Evolutionary conservation across 108 stramenopile species (phyloP).

Genomic region (Parmales sp.): DNA sequence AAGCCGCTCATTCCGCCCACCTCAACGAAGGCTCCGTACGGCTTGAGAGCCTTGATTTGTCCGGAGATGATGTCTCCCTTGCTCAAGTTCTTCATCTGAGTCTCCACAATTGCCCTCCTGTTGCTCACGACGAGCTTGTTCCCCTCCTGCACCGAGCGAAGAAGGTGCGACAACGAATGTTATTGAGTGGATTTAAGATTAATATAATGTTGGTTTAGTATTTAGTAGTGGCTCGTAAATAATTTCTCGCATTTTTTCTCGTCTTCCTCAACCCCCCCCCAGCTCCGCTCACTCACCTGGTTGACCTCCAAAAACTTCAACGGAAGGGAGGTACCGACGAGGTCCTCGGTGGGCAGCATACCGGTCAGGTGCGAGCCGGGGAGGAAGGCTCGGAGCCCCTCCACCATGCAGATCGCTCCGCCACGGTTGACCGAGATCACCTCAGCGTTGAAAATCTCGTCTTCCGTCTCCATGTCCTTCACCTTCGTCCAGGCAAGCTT

Average conservation of each 20-base stretch:
- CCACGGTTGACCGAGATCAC: slow-evolving; percentile 85
- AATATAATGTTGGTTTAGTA: no score
- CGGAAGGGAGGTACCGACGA: slow-evolving; percentile 67
- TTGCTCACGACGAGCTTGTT: slow-evolving; percentile 91
- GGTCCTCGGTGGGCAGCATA: slow-evolving; percentile 69
- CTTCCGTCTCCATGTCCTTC: slow-evolving; percentile 46
- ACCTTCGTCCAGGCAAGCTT: slow-evolving; percentile 81
- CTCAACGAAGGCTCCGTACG: slow-evolving; percentile 95
- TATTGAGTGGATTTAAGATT: no score
- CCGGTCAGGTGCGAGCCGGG: slow-evolving; percentile 88
- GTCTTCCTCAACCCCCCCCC: no score
- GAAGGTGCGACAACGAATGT: not conserved
- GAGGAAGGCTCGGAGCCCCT: slow-evolving; percentile 86
- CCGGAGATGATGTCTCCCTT: slow-evolving; percentile 86
- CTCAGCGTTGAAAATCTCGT: slow-evolving; percentile 78
- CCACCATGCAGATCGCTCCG: slow-evolving; percentile 82
- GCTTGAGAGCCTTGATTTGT: slow-evolving; percentile 86
- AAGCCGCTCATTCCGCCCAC: slow-evolving; percentile 90
- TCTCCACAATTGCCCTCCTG: slow-evolving; percentile 81
- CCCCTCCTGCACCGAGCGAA: no score
- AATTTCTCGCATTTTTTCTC: no score
- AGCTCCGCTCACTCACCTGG: slow-evolving; percentile 20
- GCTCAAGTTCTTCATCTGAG: slow-evolving; percentile 77
- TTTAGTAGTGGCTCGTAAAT: no score
- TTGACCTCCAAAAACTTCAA: slow-evolving; percentile 91